These are phyloP conservation scores for Pholiota adiposa DNA, from an alignment of 1,284 basidiomycete species.

Conservation along the genomic window DNA sequence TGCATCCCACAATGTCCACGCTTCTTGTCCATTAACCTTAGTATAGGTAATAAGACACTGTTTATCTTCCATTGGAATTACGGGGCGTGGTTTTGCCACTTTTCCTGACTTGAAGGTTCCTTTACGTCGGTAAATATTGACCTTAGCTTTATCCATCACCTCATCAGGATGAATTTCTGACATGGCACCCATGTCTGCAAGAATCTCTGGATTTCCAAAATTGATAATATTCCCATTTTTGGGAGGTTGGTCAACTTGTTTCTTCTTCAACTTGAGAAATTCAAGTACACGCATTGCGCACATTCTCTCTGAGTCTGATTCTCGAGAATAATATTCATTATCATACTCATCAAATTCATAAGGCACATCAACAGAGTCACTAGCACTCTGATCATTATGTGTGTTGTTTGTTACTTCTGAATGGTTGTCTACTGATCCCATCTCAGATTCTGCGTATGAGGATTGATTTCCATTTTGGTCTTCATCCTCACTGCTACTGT, in stretches of 20 bases:
- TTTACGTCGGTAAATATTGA: neutral
- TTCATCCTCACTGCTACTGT: neutral
- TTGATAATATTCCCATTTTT: too few relatives aligned
- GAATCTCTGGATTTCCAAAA: neutral
- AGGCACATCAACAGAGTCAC: neutral
- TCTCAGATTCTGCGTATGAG: neutral
- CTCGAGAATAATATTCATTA: neutral
- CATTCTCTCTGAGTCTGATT: neutral
- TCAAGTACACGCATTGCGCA: too few relatives aligned
- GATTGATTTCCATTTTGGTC: too few relatives aligned
- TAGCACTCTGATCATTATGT: neutral
- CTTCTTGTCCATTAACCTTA: constrained; percentile 1
- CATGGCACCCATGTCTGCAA: neutral
- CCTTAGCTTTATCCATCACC: neutral
- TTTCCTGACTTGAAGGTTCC: neutral
- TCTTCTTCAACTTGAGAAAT: neutral
- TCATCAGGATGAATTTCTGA: neutral
- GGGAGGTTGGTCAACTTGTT: too few relatives aligned
- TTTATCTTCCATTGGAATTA: neutral
- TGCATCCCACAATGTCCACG: too few relatives aligned
- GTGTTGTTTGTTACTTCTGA: neutral
- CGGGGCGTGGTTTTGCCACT: neutral
- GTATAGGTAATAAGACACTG: constrained; percentile 8
- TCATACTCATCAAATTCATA: constrained; percentile 3
- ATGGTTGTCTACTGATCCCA: neutral